These are phyloP conservation scores for Ephemerocybe angulata DNA, from an alignment of 768 basidiomycete genomes.

Conservation along the genomic window DNA sequence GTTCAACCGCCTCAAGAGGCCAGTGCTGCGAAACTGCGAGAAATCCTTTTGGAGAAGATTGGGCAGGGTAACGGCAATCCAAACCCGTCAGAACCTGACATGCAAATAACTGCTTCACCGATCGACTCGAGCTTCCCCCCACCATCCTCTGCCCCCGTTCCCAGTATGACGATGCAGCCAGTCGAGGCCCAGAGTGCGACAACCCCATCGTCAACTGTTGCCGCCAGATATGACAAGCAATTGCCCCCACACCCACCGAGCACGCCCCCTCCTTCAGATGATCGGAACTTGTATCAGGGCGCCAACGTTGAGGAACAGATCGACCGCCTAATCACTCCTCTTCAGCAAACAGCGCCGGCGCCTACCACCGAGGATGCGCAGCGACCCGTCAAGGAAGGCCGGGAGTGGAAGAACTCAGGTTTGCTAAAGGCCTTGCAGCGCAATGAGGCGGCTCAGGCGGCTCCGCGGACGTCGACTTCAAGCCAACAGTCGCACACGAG, in stretches of 20 bases:
- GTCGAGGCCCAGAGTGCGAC: neutral
- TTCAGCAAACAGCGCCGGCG: too few relatives aligned
- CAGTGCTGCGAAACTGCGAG: neutral
- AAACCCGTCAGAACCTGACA: too few relatives aligned
- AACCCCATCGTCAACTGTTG: neutral
- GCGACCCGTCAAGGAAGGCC: neutral
- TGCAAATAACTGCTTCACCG: too few relatives aligned
- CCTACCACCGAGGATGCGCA: too few relatives aligned
- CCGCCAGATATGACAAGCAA: conserved; percentile 8
- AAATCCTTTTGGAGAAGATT: neutral
- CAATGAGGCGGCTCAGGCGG: neutral
- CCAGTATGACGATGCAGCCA: too few relatives aligned
- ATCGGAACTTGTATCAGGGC: too few relatives aligned
- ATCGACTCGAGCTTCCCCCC: neutral
- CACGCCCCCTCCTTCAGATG: neutral
- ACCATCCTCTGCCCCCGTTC: too few relatives aligned
- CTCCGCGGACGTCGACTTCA: neutral
- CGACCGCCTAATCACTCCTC: too few relatives aligned
- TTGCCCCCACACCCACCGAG: conserved; percentile 7
- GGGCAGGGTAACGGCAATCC: too few relatives aligned
- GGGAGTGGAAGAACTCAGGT: neutral
- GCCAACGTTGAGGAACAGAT: too few relatives aligned
- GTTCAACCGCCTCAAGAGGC: neutral
- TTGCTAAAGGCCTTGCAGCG: neutral
- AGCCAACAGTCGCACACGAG: conserved; percentile 8